Evolutionary conservation across 345 rosid genomes (phyloP).

Genomic region (Eucalyptus curtisii): DNA sequence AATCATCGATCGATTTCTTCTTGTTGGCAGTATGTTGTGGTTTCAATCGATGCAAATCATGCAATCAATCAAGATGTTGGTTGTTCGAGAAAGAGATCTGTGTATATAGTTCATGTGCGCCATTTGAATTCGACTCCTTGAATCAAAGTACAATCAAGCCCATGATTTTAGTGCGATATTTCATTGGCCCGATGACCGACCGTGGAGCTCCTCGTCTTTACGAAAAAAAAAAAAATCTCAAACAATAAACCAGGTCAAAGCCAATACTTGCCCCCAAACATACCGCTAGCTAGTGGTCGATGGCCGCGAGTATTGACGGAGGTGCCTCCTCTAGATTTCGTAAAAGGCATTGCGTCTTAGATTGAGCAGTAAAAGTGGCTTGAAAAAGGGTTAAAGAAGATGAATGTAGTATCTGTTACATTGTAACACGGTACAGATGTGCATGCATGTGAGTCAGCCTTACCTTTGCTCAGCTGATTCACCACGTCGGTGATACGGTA

Average conservation of each 20-base stretch:
- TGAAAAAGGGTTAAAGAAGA: neutral
- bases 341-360: neutral
- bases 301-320: neutral
- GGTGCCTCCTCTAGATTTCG: neutral
- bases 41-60: neutral
- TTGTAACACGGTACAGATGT: neutral
- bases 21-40: neutral
- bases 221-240: neutral
- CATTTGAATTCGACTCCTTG: neutral
- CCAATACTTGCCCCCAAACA: neutral
- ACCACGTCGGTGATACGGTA: neutral
- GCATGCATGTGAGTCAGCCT: neutral
- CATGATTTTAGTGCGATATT: neutral
- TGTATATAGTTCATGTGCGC: neutral
- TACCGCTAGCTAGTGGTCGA: neutral
- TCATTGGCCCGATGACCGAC: neutral
- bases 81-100: neutral
- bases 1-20: neutral
- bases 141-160: neutral
- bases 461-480: neutral
- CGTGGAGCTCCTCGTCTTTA: neutral
- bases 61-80: neutral
- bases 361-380: neutral
- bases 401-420: neutral
- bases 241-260: neutral